These are phyloP conservation scores for Ascochyta viciae-villosae DNA, from an alignment of 2,329 filamentous ascomycete genomes.

Conservation along the genomic window DNA sequence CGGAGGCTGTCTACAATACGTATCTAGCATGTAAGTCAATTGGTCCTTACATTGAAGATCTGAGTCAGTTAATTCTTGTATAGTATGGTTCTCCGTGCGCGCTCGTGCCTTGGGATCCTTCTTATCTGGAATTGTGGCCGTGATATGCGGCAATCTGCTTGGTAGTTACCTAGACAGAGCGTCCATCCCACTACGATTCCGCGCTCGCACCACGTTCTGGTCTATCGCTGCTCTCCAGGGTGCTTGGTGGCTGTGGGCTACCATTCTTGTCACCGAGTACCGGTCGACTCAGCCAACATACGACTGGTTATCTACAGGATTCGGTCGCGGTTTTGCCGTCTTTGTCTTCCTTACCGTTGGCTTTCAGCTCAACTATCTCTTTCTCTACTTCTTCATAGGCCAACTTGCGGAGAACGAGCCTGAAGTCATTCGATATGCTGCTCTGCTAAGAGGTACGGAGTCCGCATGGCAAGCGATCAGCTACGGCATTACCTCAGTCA, in stretches of 20 bases:
- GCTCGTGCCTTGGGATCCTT: conserved; percentile 74
- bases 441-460: conserved; percentile 72
- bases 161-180: conserved; percentile 70
- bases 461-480: conserved; percentile 76
- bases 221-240: conserved; percentile 66
- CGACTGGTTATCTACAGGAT: conserved; percentile 70
- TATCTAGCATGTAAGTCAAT: conserved; percentile 59
- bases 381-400: conserved; percentile 74
- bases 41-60: not conserved
- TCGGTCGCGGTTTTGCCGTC: conserved; percentile 70
- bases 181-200: conserved; percentile 60
- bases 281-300: conserved; percentile 63
- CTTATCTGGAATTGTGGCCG: conserved; percentile 70
- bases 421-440: conserved; percentile 72
- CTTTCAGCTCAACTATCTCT: conserved; percentile 78
- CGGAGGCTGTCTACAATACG: conserved; percentile 76
- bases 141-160: conserved; percentile 70
- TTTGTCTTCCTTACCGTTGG: conserved; percentile 72
- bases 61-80: not conserved
- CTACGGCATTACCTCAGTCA: conserved; percentile 70
- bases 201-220: conserved; percentile 64
- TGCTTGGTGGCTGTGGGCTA: conserved; percentile 76
- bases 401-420: conserved; percentile 68
- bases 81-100: conserved; percentile 73
- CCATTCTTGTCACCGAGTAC: conserved; percentile 69